Evolutionary conservation across 495 filamentous ascomycete species (phyloP).

Genomic region (Usnea hakonensis): DNA sequence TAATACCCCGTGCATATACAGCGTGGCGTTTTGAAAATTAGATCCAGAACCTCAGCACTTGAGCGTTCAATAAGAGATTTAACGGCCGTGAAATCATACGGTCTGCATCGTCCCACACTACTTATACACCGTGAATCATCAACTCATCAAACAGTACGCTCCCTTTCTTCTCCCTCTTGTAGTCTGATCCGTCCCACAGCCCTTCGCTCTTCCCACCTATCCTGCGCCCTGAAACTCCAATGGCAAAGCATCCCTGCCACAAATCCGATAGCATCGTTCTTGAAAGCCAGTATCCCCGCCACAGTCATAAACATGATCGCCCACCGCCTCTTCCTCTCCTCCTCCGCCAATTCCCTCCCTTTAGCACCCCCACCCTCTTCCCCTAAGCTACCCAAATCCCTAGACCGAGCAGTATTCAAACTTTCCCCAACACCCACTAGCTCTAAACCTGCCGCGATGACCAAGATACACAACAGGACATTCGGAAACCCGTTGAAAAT

Average conservation of each 20-base stretch:
- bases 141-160: not conserved
- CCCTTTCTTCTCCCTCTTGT: not conserved
- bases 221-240: constrained; percentile 42
- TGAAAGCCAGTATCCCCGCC: constrained; percentile 72
- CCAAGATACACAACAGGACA: constrained; percentile 73
- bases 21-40: constrained; percentile 7
- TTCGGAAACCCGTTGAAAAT: constrained; percentile 63
- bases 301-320: constrained; percentile 83
- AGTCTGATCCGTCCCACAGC: constrained; percentile 3
- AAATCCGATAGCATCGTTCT: constrained; percentile 84
- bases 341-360: constrained; percentile 42
- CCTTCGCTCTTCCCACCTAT: not conserved
- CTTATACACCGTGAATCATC: not conserved
- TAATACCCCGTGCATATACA: constrained; percentile 1
- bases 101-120: not conserved
- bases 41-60: constrained; percentile 4
- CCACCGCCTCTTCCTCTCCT: constrained; percentile 64
- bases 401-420: constrained; percentile 59
- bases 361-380: constrained; percentile 27
- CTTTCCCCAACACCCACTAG: constrained; percentile 75
- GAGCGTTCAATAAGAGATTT: not conserved
- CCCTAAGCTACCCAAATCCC: constrained; percentile 42
- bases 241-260: constrained; percentile 68
- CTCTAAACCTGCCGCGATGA: constrained; percentile 81
- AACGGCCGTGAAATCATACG: not conserved